Base-by-base conservation (phyloP, 192 early-diverging fungal genomes). In the Chytriomyces confervae region DNA sequence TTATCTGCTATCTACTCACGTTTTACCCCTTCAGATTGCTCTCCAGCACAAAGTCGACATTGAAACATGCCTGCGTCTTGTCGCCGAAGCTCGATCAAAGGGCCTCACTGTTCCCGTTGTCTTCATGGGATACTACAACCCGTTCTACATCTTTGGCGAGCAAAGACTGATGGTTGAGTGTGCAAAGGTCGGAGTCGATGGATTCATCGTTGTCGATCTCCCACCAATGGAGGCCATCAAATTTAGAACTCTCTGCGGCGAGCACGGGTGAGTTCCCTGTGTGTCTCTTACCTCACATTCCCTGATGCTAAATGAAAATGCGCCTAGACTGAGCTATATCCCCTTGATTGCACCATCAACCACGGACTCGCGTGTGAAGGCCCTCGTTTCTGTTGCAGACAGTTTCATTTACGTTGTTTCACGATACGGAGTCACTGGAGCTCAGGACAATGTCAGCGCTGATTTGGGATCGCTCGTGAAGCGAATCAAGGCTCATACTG, bases 81-180 rank as follows among this genome's bases (percentile, higher is more conserved):
- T 98, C 47, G 79, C 84, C 23, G 81, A 92, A 78, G 97, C 98
- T 0, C 92, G 97, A 62, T 74, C 84, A 46, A 86, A 87, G 48
- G 98, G 98, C 9, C 89, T 99, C 43, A 90, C 86, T 67, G 90
- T 93, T 18, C 98, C 98, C 5, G 88, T 99, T 57, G 88, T 99
- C 24, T 95, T 99, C 77, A 98, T 99, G 97, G 98, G 96, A 36
- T 99, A 99, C 91, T 97, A 94, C 88, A 99, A 99, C 86, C 96
- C 98, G 50, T 91, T 98, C 71, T 89, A 96, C 73, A 94, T 91
- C 77, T 98, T 97, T 82, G 98, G 98, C 27, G 96, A 98, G 86
- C 81, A 92, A 79, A 84, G 85, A 68, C 86, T 99, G 49, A 94
- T 97, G 80, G 77, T 91, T 47, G 92, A 94, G 61, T 96, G 97